Evolutionary conservation across 106 monocot species (phyloP).

Genomic region (Allium cepa): DNA sequence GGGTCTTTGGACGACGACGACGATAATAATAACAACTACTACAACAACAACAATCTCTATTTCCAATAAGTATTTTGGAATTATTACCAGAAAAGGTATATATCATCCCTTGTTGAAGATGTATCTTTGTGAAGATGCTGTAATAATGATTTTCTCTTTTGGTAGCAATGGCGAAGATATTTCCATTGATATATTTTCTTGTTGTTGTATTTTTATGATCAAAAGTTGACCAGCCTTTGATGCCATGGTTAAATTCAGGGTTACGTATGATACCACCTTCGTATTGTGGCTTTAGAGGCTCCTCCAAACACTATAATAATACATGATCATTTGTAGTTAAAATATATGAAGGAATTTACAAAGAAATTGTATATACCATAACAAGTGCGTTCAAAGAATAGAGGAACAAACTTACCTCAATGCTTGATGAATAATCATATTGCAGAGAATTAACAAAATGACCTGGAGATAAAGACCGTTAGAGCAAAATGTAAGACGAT

Average conservation of each 20-base stretch:
- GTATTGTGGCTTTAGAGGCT: constrained; percentile 54
- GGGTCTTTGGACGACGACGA: too few relatives aligned
- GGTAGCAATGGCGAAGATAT: constrained; percentile 20
- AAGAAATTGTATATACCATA: too few relatives aligned
- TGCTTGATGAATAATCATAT: constrained; percentile 64
- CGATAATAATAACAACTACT: too few relatives aligned
- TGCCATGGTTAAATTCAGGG: constrained; percentile 39
- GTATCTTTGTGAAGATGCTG: constrained; percentile 40
- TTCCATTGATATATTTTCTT: constrained; percentile 22
- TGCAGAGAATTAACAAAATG: constrained; percentile 16
- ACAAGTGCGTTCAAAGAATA: too few relatives aligned
- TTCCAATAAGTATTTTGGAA: not conserved
- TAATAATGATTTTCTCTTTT: constrained; percentile 13
- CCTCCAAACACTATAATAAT: constrained; percentile 40
- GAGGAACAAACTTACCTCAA: constrained; percentile 28
- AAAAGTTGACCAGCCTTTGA: constrained; percentile 38
- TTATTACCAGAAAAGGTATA: constrained; percentile 74
- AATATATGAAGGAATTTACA: too few relatives aligned
- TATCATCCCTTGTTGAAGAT: constrained; percentile 31
- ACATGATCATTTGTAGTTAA: too few relatives aligned
- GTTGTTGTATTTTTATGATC: constrained; percentile 12
- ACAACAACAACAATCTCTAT: not conserved
- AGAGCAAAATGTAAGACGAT: not conserved
- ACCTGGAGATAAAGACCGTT: constrained; percentile 11
- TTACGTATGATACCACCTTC: constrained; percentile 57